phyloP scores from a whole-genome alignment of 208 protist species.

The Trypanosoma congolense region DNA sequence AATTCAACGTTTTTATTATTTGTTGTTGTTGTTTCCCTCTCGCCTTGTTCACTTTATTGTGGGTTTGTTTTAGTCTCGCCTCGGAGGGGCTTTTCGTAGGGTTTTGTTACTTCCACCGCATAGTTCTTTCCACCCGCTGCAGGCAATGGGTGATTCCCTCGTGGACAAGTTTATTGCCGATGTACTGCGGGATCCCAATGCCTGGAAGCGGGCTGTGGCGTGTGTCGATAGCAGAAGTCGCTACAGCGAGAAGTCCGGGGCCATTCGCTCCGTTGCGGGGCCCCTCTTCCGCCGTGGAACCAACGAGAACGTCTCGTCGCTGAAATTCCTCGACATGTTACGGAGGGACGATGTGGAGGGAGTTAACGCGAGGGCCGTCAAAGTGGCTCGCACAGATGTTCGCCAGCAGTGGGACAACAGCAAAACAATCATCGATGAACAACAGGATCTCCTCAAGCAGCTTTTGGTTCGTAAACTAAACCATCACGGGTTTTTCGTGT shows the following conservation, averaged over 20 bases:
- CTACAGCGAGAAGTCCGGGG: constrained; percentile 1
- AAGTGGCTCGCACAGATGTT: background rate
- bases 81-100: no score
- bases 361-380: background rate
- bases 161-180: constrained; percentile 23
- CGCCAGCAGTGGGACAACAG: constrained; percentile 13
- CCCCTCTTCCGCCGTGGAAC: constrained; percentile 45
- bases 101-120: no score
- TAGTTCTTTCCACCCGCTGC: no score
- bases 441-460: constrained; percentile 5
- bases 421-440: constrained; percentile 2
- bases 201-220: constrained; percentile 43
- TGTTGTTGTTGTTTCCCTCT: no score
- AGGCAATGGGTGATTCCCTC: constrained; percentile 6
- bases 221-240: constrained; percentile 13
- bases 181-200: constrained; percentile 39
- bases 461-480: constrained; percentile 13
- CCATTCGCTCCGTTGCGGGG: constrained; percentile 22
- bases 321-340: constrained; percentile 11
- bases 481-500: constrained; percentile 9
- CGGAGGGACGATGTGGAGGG: background rate
- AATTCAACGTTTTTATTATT: no score
- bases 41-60: no score
- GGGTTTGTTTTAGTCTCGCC: no score
- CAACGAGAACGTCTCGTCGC: constrained; percentile 29